A percentile compares a stretch with the other conserved stretches of the same genome.
phyloP scores from a whole-genome alignment of 2,329 filamentous ascomycete genomes.

The Monosporascus sp. region DNA sequence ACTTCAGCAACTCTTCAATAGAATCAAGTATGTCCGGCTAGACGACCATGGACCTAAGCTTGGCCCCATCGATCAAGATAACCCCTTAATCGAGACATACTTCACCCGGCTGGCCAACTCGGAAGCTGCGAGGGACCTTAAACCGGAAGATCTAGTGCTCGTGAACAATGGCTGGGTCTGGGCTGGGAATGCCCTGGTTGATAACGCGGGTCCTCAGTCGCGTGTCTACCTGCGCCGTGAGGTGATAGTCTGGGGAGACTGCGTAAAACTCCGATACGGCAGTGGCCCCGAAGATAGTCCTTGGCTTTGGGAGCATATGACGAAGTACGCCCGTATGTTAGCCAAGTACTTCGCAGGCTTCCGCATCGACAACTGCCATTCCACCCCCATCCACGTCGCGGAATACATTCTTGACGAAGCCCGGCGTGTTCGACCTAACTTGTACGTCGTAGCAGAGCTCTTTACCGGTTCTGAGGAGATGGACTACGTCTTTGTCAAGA shows the following conservation, averaged over 20 bases:
- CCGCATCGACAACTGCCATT: slow-evolving; percentile 97
- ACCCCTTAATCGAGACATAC: slow-evolving; percentile 86
- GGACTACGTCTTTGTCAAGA: slow-evolving; percentile 93
- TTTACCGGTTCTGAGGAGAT: slow-evolving; percentile 95
- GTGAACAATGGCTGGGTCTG: slow-evolving; percentile 99
- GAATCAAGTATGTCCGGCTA: slow-evolving; percentile 91
- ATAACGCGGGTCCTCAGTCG: slow-evolving; percentile 87
- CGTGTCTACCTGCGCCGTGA: slow-evolving; percentile 92
- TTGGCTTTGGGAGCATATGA: slow-evolving; percentile 95
- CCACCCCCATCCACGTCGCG: slow-evolving; percentile 88
- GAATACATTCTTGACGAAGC: slow-evolving; percentile 94
- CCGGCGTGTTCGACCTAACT: slow-evolving; percentile 76
- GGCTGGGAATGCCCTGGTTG: slow-evolving; percentile 89
- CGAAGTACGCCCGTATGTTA: slow-evolving; percentile 82
- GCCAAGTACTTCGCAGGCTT: slow-evolving; percentile 94
- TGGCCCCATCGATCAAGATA: slow-evolving; percentile 70
- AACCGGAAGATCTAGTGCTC: slow-evolving; percentile 69
- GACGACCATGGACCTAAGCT: slow-evolving; percentile 86
- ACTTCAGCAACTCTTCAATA: slow-evolving; percentile 85
- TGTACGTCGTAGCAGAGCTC: slow-evolving; percentile 90
- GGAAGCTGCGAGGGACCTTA: slow-evolving; percentile 70
- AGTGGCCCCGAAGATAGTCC: slow-evolving; percentile 76
- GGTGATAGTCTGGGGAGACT: slow-evolving; percentile 98
- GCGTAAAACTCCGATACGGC: slow-evolving; percentile 93
- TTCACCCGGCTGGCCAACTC: slow-evolving; percentile 86